Base-by-base conservation (phyloP, 2,329 filamentous ascomycete genomes). In the Arthrobotrys sphaeroides region DNA sequence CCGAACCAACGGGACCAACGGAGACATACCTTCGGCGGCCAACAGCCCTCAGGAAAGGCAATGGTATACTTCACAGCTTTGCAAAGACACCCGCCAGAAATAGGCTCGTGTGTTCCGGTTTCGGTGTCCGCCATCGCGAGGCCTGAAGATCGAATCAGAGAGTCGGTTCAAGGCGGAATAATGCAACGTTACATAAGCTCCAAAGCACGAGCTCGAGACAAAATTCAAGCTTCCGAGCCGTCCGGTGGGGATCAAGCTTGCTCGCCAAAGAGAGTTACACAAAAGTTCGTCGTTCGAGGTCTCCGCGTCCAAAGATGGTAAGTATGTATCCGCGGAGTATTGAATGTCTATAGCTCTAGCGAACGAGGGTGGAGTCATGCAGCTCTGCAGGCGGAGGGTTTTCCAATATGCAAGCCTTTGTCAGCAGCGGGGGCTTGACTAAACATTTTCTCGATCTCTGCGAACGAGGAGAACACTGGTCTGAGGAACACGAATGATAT, bases 71-170 rank as follows among this genome's bases (percentile, higher is more conserved):
- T 83, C 43, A 88, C 81, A 18, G 82, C 81, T 53, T 82, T 82
- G 79, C 86, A 88, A 55, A 88, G 83, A 78, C 86, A 88, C 33
- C 86, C 86, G 40, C 86, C 86, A 0, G 83, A 84, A 77, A 87
- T 81, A 57, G 76, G 81, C 36, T 57, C 51, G 24, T 73, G 74
- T 6, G 36, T n/a, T 6, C 60, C 73, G 59, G 38, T 43, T 69
- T 24, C 61, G 24, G 42, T 20, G 18, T 38, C 42, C 31, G 42
- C n/a, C 59, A 62, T 49, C 2, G 20, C 55, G 36, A n/a, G 43
- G 55, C 12, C 36, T 13, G 40, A 60, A 22, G 26, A 18, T n/a
- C n/a, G n/a, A n/a, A n/a, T n/a, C n/a, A n/a, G 22, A 33, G 26
- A 20, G 36, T 60, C 55, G 55, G 55, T 60, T 62, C 38, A n/a